phyloP scores from a whole-genome alignment of 192 early-diverging fungal species.

The Backusella sp. region DNA sequence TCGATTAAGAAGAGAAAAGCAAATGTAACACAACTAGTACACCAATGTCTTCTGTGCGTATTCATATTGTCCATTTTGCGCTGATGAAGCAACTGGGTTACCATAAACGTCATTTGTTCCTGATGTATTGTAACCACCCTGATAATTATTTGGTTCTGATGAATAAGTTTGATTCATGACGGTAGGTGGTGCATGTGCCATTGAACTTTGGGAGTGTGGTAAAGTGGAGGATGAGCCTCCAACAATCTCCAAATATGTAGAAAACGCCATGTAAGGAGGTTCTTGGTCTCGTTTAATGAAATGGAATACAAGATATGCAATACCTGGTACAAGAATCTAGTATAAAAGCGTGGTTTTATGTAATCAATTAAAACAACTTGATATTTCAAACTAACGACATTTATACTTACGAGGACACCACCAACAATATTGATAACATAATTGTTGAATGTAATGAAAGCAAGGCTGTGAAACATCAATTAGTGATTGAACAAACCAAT shows the following conservation, averaged over 20 bases:
- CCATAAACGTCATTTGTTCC: not conserved
- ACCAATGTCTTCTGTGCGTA: conserved; percentile 3
- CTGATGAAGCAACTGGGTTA: not conserved
- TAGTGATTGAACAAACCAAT: conserved; percentile 1
- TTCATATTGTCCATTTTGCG: not conserved
- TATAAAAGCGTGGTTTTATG: not conserved
- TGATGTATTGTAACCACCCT: not conserved
- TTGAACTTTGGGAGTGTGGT: not conserved
- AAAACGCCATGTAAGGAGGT: conserved; percentile 3
- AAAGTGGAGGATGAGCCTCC: not conserved
- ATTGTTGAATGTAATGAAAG: conserved; percentile 4
- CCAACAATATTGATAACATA: conserved; percentile 1
- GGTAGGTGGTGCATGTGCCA: not conserved
- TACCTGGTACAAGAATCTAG: conserved; percentile 7
- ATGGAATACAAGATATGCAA: not conserved
- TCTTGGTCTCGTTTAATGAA: conserved; percentile 1
- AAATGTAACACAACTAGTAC: not conserved
- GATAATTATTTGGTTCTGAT: not conserved
- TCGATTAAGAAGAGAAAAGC: not conserved
- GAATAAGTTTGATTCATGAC: not conserved
- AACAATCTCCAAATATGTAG: not conserved
- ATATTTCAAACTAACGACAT: not conserved
- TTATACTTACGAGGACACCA: not conserved
- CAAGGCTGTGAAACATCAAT: not conserved
- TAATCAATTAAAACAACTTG: not conserved